Percentiles rank a stretch among this genome's conserved stretches.
phyloP scores from a whole-genome alignment of 352 stramenopile genomes.

The Phytophthora brassicae region DNA sequence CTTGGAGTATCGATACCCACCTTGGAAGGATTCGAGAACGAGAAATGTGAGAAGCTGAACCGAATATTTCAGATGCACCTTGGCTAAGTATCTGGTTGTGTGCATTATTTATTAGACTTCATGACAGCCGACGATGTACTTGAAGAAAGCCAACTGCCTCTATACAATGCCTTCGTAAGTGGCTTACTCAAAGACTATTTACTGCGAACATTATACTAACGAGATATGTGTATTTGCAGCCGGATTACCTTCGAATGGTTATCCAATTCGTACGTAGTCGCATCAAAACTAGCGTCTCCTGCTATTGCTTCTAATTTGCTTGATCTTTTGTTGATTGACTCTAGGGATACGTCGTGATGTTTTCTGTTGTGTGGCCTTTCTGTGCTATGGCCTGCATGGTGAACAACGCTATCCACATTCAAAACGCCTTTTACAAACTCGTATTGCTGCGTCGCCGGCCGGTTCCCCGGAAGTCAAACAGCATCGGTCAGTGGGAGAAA shows the following conservation, averaged over 20 bases:
- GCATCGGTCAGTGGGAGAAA: constrained; percentile 87
- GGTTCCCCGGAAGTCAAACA: constrained; percentile 82
- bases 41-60: constrained; percentile 48
- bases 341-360: constrained; percentile 88
- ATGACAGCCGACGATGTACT: constrained; percentile 86
- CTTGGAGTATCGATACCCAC: constrained; percentile 73
- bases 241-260: constrained; percentile 85
- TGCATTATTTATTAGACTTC: constrained; percentile 45
- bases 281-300: background rate
- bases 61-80: background rate
- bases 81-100: background rate
- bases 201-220: background rate
- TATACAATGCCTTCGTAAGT: constrained; percentile 85
- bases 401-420: constrained; percentile 85
- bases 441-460: constrained; percentile 67
- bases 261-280: constrained; percentile 78
- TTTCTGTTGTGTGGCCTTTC: constrained; percentile 87
- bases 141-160: constrained; percentile 75
- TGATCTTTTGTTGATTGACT: background rate
- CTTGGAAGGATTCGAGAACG: constrained; percentile 81
- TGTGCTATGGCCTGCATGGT: constrained; percentile 66
- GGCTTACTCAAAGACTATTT: background rate
- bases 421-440: constrained; percentile 85
- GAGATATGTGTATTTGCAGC: constrained; percentile 31
- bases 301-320: constrained; percentile 6